phyloP scores from a whole-genome alignment of 2,329 filamentous ascomycete genomes.

The Arachnomyces sp. region DNA sequence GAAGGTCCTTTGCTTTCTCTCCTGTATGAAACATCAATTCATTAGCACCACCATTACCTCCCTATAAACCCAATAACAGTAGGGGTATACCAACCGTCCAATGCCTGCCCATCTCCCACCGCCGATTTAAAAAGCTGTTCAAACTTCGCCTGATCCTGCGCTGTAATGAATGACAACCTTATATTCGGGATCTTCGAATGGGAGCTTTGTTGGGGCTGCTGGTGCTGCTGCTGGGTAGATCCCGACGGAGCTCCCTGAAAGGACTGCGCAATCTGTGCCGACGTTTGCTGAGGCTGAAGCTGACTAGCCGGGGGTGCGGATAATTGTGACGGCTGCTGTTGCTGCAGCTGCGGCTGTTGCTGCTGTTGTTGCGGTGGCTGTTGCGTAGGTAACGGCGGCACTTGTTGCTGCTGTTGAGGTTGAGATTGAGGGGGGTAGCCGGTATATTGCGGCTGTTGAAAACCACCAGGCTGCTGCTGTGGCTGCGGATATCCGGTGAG shows the following conservation, averaged over 20 bases:
- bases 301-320: constrained; percentile 45
- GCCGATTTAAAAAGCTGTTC: constrained; percentile 97
- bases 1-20: constrained; percentile 82
- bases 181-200: constrained; percentile 84
- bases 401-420: background rate
- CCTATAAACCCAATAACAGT: background rate
- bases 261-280: constrained; percentile 57
- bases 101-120: constrained; percentile 71
- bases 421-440: constrained; percentile 7
- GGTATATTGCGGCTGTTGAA: constrained; percentile 32
- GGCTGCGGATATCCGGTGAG: constrained; percentile 48
- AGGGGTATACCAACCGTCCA: constrained; percentile 56
- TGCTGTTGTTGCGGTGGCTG: constrained; percentile 25
- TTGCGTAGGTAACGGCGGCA: constrained; percentile 14
- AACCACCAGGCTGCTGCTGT: constrained; percentile 34
- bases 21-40: constrained; percentile 25
- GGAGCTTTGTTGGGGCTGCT: constrained; percentile 54
- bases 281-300: constrained; percentile 49
- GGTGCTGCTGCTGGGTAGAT: constrained; percentile 52
- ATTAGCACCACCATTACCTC: constrained; percentile 10
- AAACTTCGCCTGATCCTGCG: constrained; percentile 90
- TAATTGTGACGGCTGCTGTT: constrained; percentile 37
- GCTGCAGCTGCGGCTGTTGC: constrained; percentile 19
- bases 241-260: constrained; percentile 45
- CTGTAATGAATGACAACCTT: constrained; percentile 89